phyloP scores from a whole-genome alignment of 2,329 filamentous ascomycete genomes.

The Talaromyces amestolkiae region DNA sequence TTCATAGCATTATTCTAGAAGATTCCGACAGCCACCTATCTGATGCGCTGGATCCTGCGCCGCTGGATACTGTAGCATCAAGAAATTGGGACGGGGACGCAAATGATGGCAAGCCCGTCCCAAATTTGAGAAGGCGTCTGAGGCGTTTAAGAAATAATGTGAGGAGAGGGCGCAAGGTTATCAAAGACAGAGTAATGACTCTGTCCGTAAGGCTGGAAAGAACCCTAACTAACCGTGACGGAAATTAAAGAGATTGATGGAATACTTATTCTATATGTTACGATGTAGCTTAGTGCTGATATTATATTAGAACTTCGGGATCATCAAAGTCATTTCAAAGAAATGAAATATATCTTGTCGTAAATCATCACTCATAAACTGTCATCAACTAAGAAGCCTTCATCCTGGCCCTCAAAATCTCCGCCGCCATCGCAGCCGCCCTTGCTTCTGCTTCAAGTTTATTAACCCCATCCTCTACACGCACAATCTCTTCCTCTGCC shows the following conservation, averaged over 20 bases:
- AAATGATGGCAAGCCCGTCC: neutral
- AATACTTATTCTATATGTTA: too few species aligned
- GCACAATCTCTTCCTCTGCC: conserved; percentile 17
- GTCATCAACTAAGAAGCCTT: neutral
- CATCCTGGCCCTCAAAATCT: conserved; percentile 17
- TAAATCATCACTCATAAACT: neutral
- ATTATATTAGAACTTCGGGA: neutral
- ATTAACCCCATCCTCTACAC: conserved; percentile 19
- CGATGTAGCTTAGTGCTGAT: neutral
- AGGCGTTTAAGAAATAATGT: neutral
- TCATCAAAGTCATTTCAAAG: neutral
- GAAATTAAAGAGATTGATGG: too few species aligned
- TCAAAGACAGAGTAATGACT: neutral
- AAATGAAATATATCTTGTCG: neutral
- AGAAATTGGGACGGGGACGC: neutral
- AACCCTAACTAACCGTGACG: neutral
- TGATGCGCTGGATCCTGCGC: neutral
- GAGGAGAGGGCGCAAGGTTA: neutral
- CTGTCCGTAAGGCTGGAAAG: neutral
- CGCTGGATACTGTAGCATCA: neutral
- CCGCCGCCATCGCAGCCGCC: conserved; percentile 17
- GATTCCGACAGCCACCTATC: neutral
- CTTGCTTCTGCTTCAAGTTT: conserved; percentile 20
- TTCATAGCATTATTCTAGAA: neutral
- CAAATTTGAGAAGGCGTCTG: neutral